These are phyloP conservation scores for Nakaseomyces sp. DNA, from an alignment of 1,139 yeast genomes.

Conservation along the genomic window DNA sequence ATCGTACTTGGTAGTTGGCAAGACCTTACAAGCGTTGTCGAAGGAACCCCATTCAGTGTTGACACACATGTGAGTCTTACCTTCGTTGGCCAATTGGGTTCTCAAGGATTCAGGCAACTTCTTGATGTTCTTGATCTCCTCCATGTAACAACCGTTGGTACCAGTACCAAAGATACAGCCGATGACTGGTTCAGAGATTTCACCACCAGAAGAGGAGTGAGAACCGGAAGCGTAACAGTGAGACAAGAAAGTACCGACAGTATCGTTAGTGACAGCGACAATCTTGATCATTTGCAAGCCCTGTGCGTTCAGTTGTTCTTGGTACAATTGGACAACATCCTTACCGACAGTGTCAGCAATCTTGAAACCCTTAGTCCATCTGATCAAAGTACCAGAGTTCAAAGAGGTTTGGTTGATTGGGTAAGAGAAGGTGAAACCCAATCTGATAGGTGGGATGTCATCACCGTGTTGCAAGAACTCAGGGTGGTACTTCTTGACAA, in stretches of 20 bases:
- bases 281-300: conserved; percentile 47
- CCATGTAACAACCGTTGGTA: conserved; percentile 90
- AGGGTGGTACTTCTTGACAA: conserved; percentile 55
- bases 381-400: conserved; percentile 65
- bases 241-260: conserved; percentile 86
- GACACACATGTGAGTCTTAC: conserved; percentile 68
- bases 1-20: conserved; percentile 76
- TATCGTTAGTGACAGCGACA: conserved; percentile 88
- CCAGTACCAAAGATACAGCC: conserved; percentile 97
- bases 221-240: conserved; percentile 64
- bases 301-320: conserved; percentile 52
- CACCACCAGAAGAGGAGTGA: conserved; percentile 44
- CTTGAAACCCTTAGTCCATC: conserved; percentile 95
- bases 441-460: conserved; percentile 39
- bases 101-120: conserved; percentile 46
- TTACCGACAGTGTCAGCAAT: conserved; percentile 75
- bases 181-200: conserved; percentile 59
- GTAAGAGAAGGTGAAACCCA: conserved; percentile 91
- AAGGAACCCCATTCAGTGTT: conserved; percentile 98
- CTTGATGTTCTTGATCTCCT: conserved; percentile 57
- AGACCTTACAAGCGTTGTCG: conserved; percentile 63
- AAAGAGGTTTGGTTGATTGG: conserved; percentile 83
- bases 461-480: conserved; percentile 25
- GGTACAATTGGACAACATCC: conserved; percentile 70
- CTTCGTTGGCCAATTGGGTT: conserved; percentile 34